Evolutionary conservation across 2,329 filamentous ascomycete species (phyloP).

Genomic region (Trichoderma harzianum): DNA sequence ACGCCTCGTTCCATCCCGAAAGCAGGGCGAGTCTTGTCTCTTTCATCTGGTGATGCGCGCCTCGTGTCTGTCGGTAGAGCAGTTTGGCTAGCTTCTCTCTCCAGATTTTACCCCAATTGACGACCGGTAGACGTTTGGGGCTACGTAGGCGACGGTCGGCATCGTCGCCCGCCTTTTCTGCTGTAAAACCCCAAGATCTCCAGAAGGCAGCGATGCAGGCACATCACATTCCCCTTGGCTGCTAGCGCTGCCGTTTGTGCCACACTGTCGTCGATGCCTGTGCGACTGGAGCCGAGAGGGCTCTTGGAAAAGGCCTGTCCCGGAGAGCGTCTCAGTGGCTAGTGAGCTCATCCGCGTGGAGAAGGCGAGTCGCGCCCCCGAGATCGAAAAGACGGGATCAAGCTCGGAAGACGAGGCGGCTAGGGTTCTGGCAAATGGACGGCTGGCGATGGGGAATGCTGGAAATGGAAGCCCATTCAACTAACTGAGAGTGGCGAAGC

Average conservation of each 20-base stretch:
- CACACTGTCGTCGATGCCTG: background rate
- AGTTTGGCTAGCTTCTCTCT: background rate
- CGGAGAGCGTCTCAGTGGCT: background rate
- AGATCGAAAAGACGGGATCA: background rate
- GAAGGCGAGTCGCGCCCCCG: background rate
- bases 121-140: background rate
- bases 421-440: background rate
- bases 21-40: background rate
- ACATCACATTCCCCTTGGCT: constrained; percentile 2
- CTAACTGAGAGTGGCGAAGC: constrained; percentile 12
- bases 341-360: constrained; percentile 2
- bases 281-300: background rate
- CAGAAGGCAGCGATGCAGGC: background rate
- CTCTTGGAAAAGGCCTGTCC: background rate
- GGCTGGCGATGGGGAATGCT: background rate
- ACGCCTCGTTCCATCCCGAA: background rate
- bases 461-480: background rate
- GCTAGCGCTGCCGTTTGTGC: background rate
- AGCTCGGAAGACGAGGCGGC: background rate
- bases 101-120: background rate
- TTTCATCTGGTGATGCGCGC: background rate
- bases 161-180: background rate
- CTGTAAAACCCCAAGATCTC: constrained; percentile 5
- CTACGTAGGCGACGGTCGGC: background rate
- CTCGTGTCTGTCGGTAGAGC: constrained; percentile 8